Conservation (phyloP, 257 asterid genomes). For the Solanum sejunctum region DNA sequence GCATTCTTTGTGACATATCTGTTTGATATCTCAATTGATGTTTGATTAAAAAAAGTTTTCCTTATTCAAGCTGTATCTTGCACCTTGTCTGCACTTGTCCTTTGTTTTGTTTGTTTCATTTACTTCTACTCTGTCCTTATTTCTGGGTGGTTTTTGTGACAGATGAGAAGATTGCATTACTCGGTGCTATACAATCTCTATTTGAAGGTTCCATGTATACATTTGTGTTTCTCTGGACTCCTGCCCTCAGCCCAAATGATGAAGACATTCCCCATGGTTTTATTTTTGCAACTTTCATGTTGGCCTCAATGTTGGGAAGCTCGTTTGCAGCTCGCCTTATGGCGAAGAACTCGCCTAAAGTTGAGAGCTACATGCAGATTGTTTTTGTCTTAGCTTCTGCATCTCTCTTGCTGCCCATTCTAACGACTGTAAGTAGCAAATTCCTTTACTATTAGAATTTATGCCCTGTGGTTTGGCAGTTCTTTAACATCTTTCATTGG, state of each 20-base stretch:
- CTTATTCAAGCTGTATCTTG: background rate
- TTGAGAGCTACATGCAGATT: slow-evolving; percentile 94
- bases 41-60: background rate
- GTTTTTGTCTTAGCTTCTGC: slow-evolving; percentile 83
- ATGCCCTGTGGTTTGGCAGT: background rate
- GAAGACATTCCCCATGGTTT: slow-evolving; percentile 97
- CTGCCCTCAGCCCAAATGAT: slow-evolving; percentile 90
- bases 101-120: background rate
- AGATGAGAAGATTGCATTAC: slow-evolving; percentile 95
- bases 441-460: background rate
- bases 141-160: slow-evolving; percentile 12
- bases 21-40: background rate
- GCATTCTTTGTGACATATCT: background rate
- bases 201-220: slow-evolving; percentile 99
- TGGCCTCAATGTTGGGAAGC: slow-evolving; percentile 98
- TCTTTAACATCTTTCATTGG: slow-evolving; percentile 9
- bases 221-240: slow-evolving; percentile 96
- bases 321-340: slow-evolving; percentile 85
- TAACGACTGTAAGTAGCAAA: slow-evolving; percentile 41
- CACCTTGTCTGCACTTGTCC: background rate
- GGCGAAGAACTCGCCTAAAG: slow-evolving; percentile 60
- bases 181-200: slow-evolving; percentile 95
- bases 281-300: slow-evolving; percentile 89
- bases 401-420: slow-evolving; percentile 68
- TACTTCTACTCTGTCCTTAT: slow-evolving; percentile 6